Conservation (phyloP, 2,329 filamentous ascomycete species). For the Monosporascus sp. region DNA sequence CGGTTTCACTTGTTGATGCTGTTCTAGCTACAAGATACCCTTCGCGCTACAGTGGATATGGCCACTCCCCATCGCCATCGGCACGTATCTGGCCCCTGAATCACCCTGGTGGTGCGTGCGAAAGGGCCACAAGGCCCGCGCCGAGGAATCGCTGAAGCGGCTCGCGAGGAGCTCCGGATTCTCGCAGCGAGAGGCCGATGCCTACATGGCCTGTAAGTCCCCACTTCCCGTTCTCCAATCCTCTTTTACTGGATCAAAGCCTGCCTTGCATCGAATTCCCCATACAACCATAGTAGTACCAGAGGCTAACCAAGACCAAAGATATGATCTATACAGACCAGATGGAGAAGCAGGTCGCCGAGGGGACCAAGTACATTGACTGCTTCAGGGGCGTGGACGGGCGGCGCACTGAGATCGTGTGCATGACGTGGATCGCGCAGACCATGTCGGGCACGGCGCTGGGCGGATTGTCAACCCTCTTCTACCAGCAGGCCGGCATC, state of each 20-base stretch:
- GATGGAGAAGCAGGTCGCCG: constrained; percentile 29
- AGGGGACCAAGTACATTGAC: constrained; percentile 32
- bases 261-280: no score
- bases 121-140: constrained; percentile 14
- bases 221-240: background rate
- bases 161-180: constrained; percentile 24
- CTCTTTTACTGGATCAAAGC: background rate
- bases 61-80: constrained; percentile 23
- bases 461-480: constrained; percentile 29
- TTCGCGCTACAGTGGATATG: constrained; percentile 25
- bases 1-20: no score
- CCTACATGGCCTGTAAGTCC: constrained; percentile 20
- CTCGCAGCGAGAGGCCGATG: constrained; percentile 22
- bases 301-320: constrained; percentile 11
- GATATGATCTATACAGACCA: constrained; percentile 38
- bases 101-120: constrained; percentile 26
- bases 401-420: constrained; percentile 30
- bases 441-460: constrained; percentile 25
- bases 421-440: constrained; percentile 28
- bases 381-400: constrained; percentile 36
- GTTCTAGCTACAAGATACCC: constrained; percentile 22
- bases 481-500: constrained; percentile 31
- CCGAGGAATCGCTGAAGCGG: constrained; percentile 18
- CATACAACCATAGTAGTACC: background rate
- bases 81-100: constrained; percentile 22